Evolutionary conservation across 495 filamentous ascomycete genomes (phyloP), one percentile per base, ranked within the genome.

Genomic region (Penicillium malachiteum): DNA sequence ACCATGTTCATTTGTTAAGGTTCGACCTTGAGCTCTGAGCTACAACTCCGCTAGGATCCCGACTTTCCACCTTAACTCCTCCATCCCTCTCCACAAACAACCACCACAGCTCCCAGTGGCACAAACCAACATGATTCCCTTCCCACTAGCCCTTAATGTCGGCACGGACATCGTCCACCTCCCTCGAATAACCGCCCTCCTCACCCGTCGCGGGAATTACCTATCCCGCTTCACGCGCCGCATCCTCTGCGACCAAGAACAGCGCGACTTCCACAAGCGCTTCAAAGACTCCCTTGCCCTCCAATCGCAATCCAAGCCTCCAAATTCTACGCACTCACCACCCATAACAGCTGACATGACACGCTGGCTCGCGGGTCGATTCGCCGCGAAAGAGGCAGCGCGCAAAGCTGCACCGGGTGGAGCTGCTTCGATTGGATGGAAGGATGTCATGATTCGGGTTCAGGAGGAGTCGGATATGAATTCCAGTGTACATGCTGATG

Each of bases 91-190:
- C 50, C 17, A 1, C n/a, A 12, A 12, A 64, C 51, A 56, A 17
- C 47, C 38, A 0, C 17, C 32, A 32, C 14, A 21, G 17, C 18
- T 14, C 12, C 48, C 34, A 12, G n/a, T 31, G 5, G 8, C 48
- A 46, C 33, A 50, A 68, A 67, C 60, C 72, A 71, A 60, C 64
- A 37, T 65, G 1, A 47, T 66, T 10, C 71, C 72, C 7, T 78
- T 78, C 57, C 76, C 74, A 30, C 58, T 71, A 47, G 45, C 73
- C 41, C 60, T 80, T 26, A 72, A 76, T 48, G 75, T 82, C 50
- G 79, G 79, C 51, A 74, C 80, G 48, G 79, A 81, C 68, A 75
- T 82, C 54, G 78, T 81, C 55, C 77, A 82, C 62, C 68, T 80
- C 58, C 79, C 79, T 1, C 79, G 78, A 31, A 78, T 81, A 45